A percentile compares a stretch with the other conserved stretches of the same genome.
Conservation (phyloP, 441 rosid genomes). For the Populus trichocarpa region DNA sequence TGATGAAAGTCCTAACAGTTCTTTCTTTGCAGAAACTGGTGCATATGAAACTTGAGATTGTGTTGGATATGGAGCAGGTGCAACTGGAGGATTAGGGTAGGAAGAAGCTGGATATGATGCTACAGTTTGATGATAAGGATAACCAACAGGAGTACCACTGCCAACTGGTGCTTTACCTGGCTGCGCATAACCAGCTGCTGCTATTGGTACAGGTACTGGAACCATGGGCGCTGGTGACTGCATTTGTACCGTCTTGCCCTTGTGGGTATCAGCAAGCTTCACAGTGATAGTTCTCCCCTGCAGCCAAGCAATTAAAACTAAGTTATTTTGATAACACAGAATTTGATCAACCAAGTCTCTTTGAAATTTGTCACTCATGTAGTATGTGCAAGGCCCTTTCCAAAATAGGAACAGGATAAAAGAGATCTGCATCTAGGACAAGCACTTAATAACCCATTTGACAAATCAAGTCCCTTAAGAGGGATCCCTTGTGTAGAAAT, state of each 20-base stretch:
- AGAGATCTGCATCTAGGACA: neutral
- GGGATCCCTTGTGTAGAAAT: neutral
- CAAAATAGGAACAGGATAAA: neutral
- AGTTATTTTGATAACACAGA: neutral
- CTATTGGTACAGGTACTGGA: slow-evolving; percentile 30
- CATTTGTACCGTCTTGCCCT: slow-evolving; percentile 36
- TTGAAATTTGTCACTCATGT: neutral
- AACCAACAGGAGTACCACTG: slow-evolving; percentile 29
- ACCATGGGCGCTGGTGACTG: slow-evolving; percentile 30
- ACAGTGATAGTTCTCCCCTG: slow-evolving; percentile 51
- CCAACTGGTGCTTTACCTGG: slow-evolving; percentile 38
- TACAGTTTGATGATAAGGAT: slow-evolving; percentile 38
- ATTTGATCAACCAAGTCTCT: neutral
- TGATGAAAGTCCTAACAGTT: slow-evolving; percentile 31
- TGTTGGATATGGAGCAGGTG: slow-evolving; percentile 31
- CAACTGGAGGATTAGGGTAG: slow-evolving; percentile 36
- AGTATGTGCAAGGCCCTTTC: no score
- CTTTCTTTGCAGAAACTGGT: slow-evolving; percentile 32
- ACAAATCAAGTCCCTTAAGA: neutral
- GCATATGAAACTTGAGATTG: slow-evolving; percentile 37
- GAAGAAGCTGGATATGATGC: slow-evolving; percentile 34
- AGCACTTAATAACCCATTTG: neutral
- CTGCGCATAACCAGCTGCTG: slow-evolving; percentile 40
- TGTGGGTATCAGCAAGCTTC: slow-evolving; percentile 54
- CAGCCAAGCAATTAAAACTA: neutral